Evolutionary conservation across 495 filamentous ascomycete species (phyloP).

Genomic region (Tuber borchii): DNA sequence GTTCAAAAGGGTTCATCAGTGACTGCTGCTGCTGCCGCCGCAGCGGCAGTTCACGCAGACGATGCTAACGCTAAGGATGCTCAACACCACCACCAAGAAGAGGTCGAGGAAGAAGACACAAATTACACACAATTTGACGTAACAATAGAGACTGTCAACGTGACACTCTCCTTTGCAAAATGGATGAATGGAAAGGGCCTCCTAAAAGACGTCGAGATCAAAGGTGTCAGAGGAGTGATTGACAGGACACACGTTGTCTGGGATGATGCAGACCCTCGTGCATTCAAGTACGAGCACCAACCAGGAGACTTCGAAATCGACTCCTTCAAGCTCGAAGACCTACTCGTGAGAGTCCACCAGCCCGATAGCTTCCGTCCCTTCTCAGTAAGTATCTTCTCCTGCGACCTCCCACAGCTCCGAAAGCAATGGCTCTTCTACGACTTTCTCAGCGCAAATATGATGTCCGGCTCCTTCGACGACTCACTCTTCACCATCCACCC

Average conservation of each 20-base stretch:
- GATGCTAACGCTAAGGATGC: conserved; percentile 41
- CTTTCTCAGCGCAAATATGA: conserved; percentile 87
- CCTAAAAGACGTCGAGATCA: conserved; percentile 84
- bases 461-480: conserved; percentile 92
- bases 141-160: conserved; percentile 89
- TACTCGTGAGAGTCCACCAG: conserved; percentile 87
- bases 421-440: conserved; percentile 99
- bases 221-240: conserved; percentile 91
- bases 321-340: conserved; percentile 88
- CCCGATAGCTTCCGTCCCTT: conserved; percentile 85
- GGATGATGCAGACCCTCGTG: conserved; percentile 70
- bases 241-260: conserved; percentile 77
- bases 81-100: conserved; percentile 31
- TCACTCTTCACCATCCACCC: conserved; percentile 97
- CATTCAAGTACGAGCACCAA: conserved; percentile 76
- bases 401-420: conserved; percentile 82
- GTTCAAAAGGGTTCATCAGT: conserved; percentile 90
- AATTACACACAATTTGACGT: conserved; percentile 98
- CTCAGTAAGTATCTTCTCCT: conserved; percentile 88
- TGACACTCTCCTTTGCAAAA: conserved; percentile 92
- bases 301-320: conserved; percentile 96
- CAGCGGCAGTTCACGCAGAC: conserved; percentile 57
- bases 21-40: conserved; percentile 78
- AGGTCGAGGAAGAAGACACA: conserved; percentile 67
- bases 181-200: conserved; percentile 97